A percentile compares a stretch with the other conserved stretches of the same genome.
phyloP scores from a whole-genome alignment of 805 yeast species.

The Starmera dryadoides region DNA sequence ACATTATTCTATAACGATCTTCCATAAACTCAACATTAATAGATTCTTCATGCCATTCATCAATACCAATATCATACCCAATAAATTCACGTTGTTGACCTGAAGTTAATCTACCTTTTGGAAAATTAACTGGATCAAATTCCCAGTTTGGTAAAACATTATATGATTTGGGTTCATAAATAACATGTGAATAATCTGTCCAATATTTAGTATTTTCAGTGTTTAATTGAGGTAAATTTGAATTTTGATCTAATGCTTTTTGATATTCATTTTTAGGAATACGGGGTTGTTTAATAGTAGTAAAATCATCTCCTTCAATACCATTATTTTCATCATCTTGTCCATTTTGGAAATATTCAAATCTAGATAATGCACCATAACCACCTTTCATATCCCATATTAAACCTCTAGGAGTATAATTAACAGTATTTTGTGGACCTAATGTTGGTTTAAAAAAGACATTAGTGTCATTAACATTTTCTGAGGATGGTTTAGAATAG shows the following conservation, averaged over 20 bases:
- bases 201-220: constrained; percentile 49
- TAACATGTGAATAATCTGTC: constrained; percentile 72
- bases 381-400: constrained; percentile 81
- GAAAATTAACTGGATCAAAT: constrained; percentile 29
- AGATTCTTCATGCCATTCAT: constrained; percentile 41
- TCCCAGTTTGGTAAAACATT: constrained; percentile 55
- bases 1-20: constrained; percentile 43
- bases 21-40: constrained; percentile 48
- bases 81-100: constrained; percentile 34
- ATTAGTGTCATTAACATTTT: constrained; percentile 30
- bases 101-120: constrained; percentile 17
- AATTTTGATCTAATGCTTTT: constrained; percentile 46
- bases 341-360: constrained; percentile 33
- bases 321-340: constrained; percentile 7
- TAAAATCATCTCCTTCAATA: constrained; percentile 7
- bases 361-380: constrained; percentile 56
- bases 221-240: constrained; percentile 26
- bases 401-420: constrained; percentile 76
- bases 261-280: constrained; percentile 56
- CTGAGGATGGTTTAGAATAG: constrained; percentile 27
- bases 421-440: constrained; percentile 33
- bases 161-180: constrained; percentile 55
- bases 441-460: constrained; percentile 39
- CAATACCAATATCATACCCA: constrained; percentile 47
- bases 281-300: constrained; percentile 26